Evolutionary conservation across 257 asterid species (phyloP).

Genomic region (Linderniella brevidens): DNA sequence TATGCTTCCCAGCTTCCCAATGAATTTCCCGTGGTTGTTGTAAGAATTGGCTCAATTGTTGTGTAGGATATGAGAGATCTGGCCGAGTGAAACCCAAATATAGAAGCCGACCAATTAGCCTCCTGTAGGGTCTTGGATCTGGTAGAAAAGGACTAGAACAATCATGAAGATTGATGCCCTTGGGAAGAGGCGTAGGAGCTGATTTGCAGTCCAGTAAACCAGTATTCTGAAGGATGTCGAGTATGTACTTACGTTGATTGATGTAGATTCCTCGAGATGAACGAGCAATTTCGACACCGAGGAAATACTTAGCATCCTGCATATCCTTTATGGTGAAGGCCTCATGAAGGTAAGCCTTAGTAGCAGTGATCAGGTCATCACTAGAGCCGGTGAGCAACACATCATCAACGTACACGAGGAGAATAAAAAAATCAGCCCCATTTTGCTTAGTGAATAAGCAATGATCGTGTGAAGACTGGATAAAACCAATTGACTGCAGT

Average conservation of each 20-base stretch:
- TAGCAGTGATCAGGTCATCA: neutral
- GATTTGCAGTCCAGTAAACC: neutral
- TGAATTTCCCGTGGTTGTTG: neutral
- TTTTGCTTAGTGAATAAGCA: neutral
- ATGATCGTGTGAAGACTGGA: too few relatives aligned
- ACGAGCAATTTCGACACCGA: neutral
- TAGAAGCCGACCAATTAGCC: neutral
- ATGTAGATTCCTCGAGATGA: neutral
- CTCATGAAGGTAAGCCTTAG: neutral
- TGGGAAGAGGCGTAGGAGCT: neutral
- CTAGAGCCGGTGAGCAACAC: neutral
- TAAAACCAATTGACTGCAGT: too few relatives aligned
- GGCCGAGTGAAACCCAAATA: neutral
- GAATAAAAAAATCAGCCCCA: neutral
- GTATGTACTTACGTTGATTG: neutral
- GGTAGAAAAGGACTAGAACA: neutral
- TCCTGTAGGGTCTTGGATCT: neutral
- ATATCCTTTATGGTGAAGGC: neutral
- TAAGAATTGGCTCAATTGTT: neutral
- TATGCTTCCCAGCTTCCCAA: neutral
- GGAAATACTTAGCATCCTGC: neutral
- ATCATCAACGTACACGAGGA: neutral
- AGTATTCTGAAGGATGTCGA: neutral
- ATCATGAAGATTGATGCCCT: too few relatives aligned
- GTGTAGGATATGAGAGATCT: neutral